These are phyloP conservation scores for Yamadazyma kanchanaburiensis DNA, from an alignment of 1,139 yeast species.

Conservation along the genomic window DNA sequence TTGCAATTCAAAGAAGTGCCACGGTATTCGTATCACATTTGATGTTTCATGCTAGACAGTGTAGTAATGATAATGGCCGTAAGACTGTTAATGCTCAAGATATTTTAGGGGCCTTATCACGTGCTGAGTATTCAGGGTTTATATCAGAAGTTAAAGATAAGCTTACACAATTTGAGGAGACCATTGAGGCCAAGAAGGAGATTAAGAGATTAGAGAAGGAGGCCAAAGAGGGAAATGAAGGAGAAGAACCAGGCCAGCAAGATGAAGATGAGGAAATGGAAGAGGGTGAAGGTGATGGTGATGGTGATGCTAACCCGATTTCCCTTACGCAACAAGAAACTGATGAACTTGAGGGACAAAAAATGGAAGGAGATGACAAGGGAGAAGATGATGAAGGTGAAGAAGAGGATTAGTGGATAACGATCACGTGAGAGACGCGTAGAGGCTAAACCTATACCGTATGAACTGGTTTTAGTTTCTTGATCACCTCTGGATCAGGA, in stretches of 20 bases:
- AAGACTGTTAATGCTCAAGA: slow-evolving; percentile 68
- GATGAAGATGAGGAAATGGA: slow-evolving; percentile 12
- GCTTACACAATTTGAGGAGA: slow-evolving; percentile 41
- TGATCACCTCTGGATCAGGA: too few relatives aligned
- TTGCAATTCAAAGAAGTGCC: slow-evolving; percentile 68
- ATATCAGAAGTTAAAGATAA: slow-evolving; percentile 52
- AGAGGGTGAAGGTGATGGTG: slow-evolving; percentile 9
- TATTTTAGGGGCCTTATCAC: slow-evolving; percentile 54
- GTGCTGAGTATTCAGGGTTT: slow-evolving; percentile 53
- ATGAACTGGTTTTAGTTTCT: too few relatives aligned
- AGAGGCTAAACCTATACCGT: too few relatives aligned
- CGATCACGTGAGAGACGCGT: too few relatives aligned
- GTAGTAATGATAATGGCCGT: slow-evolving; percentile 50
- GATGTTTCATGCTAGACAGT: slow-evolving; percentile 57
- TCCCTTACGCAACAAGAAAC: slow-evolving; percentile 21
- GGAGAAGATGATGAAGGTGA: slow-evolving; percentile 14
- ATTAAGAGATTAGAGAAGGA: slow-evolving; percentile 15
- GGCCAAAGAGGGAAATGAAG: slow-evolving; percentile 9
- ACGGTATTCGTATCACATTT: slow-evolving; percentile 71
- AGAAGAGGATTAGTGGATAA: slow-evolving; percentile 12
- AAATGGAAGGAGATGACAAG: slow-evolving; percentile 9
- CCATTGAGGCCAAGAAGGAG: slow-evolving; percentile 37
- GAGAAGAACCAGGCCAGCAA: slow-evolving; percentile 9
- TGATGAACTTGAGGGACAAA: slow-evolving; percentile 9
- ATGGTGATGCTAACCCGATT: slow-evolving; percentile 20